Percentiles rank a stretch among this genome's conserved stretches.
phyloP scores from a whole-genome alignment of 768 basidiomycete genomes.

The Sarcodon aspratus region DNA sequence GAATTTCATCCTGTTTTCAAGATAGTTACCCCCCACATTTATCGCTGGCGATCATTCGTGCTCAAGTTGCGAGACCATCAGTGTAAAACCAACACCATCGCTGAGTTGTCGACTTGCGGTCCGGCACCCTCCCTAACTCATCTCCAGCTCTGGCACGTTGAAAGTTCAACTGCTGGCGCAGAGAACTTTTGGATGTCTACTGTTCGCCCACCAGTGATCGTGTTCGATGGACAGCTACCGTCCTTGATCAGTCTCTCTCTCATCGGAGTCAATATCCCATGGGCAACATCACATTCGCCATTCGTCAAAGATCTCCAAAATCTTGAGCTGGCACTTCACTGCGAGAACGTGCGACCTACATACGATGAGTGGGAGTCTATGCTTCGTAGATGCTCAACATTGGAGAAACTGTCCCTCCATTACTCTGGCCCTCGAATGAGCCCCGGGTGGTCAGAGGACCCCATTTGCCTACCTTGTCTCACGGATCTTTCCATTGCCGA shows the following conservation, averaged over 20 bases:
- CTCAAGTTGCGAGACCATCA: conserved; percentile 47
- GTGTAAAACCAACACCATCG: conserved; percentile 44
- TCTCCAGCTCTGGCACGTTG: conserved; percentile 55
- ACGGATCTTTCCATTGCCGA: conserved; percentile 39
- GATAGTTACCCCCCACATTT: conserved; percentile 26
- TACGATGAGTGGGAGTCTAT: conserved; percentile 44
- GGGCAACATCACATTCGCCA: conserved; percentile 38
- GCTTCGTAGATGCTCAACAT: conserved; percentile 35
- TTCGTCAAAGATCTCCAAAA: conserved; percentile 37
- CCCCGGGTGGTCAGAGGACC: conserved; percentile 20
- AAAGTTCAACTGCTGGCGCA: conserved; percentile 18
- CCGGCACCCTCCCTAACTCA: conserved; percentile 45
- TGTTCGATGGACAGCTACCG: conserved; percentile 43
- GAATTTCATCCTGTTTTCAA: conserved; percentile 33
- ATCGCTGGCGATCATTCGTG: conserved; percentile 46
- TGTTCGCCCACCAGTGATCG: conserved; percentile 42
- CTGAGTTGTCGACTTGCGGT: conserved; percentile 37
- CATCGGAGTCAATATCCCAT: conserved; percentile 57
- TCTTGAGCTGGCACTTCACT: conserved; percentile 50
- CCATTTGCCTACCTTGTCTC: conserved; percentile 22
- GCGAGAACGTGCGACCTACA: conserved; percentile 44
- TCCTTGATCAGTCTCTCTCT: conserved; percentile 42
- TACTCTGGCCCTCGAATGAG: conserved; percentile 42
- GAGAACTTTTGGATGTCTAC: conserved; percentile 24
- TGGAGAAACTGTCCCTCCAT: conserved; percentile 37